These are phyloP conservation scores for Willaertia magna DNA, from an alignment of 208 protist species.

Conservation along the genomic window DNA sequence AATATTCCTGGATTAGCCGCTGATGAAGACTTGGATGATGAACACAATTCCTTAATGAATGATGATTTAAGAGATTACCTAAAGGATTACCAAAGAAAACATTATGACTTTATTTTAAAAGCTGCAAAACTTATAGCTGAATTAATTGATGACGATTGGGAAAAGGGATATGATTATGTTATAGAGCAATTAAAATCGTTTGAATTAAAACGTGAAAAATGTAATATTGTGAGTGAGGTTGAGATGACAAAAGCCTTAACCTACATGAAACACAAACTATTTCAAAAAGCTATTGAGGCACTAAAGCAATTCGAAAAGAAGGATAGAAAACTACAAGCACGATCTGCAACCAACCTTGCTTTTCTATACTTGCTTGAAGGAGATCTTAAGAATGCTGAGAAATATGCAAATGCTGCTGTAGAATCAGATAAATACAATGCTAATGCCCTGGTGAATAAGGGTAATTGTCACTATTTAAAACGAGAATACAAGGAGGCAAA, in stretches of 20 bases:
- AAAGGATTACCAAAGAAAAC: constrained; percentile 55
- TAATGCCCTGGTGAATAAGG: constrained; percentile 89
- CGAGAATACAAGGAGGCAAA: constrained; percentile 69
- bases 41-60: constrained; percentile 62
- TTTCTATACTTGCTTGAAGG: constrained; percentile 95
- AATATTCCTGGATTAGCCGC: constrained; percentile 43
- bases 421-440: constrained; percentile 87
- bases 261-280: constrained; percentile 80
- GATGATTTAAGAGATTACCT: constrained; percentile 57
- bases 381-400: constrained; percentile 81
- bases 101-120: constrained; percentile 66
- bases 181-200: constrained; percentile 72
- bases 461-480: constrained; percentile 77
- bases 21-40: constrained; percentile 61
- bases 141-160: constrained; percentile 73
- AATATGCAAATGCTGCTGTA: constrained; percentile 84
- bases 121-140: constrained; percentile 82
- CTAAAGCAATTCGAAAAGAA: constrained; percentile 89
- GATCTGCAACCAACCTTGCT: constrained; percentile 86
- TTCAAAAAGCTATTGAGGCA: constrained; percentile 73
- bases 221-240: constrained; percentile 65
- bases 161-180: constrained; percentile 79
- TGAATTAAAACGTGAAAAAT: constrained; percentile 46
- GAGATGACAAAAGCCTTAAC: constrained; percentile 85
- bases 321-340: constrained; percentile 65